Conservation (phyloP, 2,329 filamentous ascomycete species). For the Apiospora pterosperma region DNA sequence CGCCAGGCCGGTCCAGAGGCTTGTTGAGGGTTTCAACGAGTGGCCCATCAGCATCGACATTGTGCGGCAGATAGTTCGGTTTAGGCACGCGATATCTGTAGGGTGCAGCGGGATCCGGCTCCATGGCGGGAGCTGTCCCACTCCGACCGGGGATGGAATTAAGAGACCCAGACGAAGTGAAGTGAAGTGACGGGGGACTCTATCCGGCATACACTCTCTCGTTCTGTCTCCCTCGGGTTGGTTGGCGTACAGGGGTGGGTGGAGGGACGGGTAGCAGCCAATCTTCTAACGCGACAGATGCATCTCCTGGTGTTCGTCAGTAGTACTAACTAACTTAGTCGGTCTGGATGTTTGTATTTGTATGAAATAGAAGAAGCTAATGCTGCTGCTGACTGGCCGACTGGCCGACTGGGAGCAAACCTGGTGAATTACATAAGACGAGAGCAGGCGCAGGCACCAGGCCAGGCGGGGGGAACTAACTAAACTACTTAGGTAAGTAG, state of each 20-base stretch:
- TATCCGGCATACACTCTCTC: too few species aligned
- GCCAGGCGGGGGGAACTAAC: too few species aligned
- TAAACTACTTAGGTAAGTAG: too few species aligned
- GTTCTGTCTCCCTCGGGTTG: too few species aligned
- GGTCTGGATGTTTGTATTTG: too few species aligned
- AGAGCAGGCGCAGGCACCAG: too few species aligned
- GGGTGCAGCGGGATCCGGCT: slow-evolving; percentile 35
- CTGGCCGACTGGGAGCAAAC: background rate
- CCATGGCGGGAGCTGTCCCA: slow-evolving; percentile 18
- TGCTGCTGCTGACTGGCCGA: too few species aligned
- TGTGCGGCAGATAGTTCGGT: slow-evolving; percentile 59
- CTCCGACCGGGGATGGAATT: background rate
- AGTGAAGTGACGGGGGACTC: background rate
- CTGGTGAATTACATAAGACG: too few species aligned
- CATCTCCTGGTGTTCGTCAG: background rate
- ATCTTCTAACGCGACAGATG: background rate
- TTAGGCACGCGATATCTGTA: slow-evolving; percentile 54
- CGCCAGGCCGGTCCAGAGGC: slow-evolving; percentile 47
- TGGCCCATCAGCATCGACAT: slow-evolving; percentile 44
- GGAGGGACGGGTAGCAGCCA: background rate
- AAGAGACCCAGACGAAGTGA: background rate
- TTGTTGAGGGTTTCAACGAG: slow-evolving; percentile 50
- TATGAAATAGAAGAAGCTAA: too few species aligned
- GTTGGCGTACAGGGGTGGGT: background rate
- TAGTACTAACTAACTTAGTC: too few species aligned